Percentiles rank a stretch among this genome's conserved stretches.
Conservation (phyloP, 2,329 filamentous ascomycete species). For the Cladosporium colombiae region DNA sequence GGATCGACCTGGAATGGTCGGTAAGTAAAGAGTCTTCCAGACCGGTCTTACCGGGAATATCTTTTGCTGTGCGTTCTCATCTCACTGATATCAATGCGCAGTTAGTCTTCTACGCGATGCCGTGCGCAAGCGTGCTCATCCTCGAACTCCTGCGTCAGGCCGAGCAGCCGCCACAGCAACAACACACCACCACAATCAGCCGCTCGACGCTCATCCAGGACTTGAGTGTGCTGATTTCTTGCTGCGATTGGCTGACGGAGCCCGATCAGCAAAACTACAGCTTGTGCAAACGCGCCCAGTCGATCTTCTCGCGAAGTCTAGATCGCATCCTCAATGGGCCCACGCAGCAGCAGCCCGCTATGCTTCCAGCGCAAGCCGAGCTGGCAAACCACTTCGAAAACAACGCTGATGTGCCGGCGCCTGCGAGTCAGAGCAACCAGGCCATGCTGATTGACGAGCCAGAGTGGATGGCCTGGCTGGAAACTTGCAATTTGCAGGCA, state of each 20-base stretch:
- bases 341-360: background rate
- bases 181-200: background rate
- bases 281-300: constrained; percentile 21
- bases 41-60: no score
- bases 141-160: constrained; percentile 21
- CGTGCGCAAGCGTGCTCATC: constrained; percentile 21
- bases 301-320: constrained; percentile 20
- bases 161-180: background rate
- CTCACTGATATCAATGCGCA: background rate
- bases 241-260: constrained; percentile 21
- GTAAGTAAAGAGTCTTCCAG: background rate
- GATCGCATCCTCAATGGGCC: constrained; percentile 19
- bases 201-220: constrained; percentile 20
- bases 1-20: background rate
- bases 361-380: no score
- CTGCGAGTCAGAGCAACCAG: background rate
- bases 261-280: constrained; percentile 15
- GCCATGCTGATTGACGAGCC: constrained; percentile 1
- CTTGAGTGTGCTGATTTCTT: constrained; percentile 19
- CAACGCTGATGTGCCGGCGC: background rate
- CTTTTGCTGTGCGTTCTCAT: no score
- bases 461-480: constrained; percentile 20
- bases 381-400: background rate
- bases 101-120: constrained; percentile 20
- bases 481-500: constrained; percentile 14